A percentile compares a stretch with the other conserved stretches of the same genome.
These are phyloP conservation scores for Wickerhamiella bombiphila DNA, from an alignment of 805 yeast species.

Conservation along the genomic window DNA sequence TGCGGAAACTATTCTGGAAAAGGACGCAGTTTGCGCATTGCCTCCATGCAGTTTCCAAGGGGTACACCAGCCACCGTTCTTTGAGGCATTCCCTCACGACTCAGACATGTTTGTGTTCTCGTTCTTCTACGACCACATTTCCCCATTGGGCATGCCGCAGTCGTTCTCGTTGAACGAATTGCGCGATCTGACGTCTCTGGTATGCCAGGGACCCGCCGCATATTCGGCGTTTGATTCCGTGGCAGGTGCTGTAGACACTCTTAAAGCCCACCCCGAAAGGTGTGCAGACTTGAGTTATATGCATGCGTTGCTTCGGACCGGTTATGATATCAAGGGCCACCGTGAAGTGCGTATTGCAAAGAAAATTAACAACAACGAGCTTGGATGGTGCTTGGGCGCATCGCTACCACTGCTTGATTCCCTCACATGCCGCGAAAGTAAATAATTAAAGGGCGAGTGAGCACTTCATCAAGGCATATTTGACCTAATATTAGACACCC, in stretches of 20 bases:
- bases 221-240: constrained; percentile 63
- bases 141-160: constrained; percentile 87
- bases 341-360: constrained; percentile 89
- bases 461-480: no score
- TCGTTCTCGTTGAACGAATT: constrained; percentile 78
- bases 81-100: constrained; percentile 52
- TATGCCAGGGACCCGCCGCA: constrained; percentile 66
- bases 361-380: constrained; percentile 73
- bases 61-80: constrained; percentile 87
- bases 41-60: constrained; percentile 95
- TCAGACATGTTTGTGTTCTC: constrained; percentile 84
- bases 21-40: constrained; percentile 58
- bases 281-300: constrained; percentile 86
- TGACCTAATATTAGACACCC: no score
- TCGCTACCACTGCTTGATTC: constrained; percentile 76
- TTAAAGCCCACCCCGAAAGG: constrained; percentile 79
- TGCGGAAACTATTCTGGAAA: constrained; percentile 70
- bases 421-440: constrained; percentile 32
- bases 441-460: no score
- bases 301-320: constrained; percentile 82
- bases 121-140: constrained; percentile 87
- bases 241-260: constrained; percentile 48
- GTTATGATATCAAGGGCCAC: constrained; percentile 82
- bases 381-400: constrained; percentile 99
- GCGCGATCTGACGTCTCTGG: constrained; percentile 62